Conservation (phyloP, 495 filamentous ascomycete species). For the Sphaerosporella brunnea region DNA sequence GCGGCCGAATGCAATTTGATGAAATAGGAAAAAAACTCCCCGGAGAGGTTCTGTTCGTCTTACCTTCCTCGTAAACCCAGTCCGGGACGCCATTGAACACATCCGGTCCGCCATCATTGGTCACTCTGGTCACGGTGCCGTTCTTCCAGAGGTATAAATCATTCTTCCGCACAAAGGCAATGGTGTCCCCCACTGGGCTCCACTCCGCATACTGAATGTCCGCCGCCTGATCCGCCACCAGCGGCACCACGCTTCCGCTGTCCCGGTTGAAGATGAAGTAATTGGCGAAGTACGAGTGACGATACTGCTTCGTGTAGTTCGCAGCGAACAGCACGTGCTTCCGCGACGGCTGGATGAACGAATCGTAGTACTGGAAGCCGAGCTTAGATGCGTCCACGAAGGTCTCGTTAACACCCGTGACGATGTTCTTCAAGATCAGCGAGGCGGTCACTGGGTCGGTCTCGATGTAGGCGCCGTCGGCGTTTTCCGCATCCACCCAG, state of each 20-base stretch:
- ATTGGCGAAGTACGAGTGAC: slow-evolving; percentile 40
- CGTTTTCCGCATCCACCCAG: slow-evolving; percentile 33
- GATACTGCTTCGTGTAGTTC: slow-evolving; percentile 41
- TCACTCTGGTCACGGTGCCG: slow-evolving; percentile 34
- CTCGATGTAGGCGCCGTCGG: slow-evolving; percentile 33
- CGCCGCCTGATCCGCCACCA: slow-evolving; percentile 33
- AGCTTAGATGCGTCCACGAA: slow-evolving; percentile 30
- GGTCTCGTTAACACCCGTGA: slow-evolving; percentile 31
- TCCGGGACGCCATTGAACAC: slow-evolving; percentile 42
- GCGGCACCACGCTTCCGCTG: slow-evolving; percentile 29
- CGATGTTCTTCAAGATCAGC: slow-evolving; percentile 34
- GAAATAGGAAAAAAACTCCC: too few relatives aligned
- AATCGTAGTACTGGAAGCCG: slow-evolving; percentile 25
- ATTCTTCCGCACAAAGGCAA: slow-evolving; percentile 41
- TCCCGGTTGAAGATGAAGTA: slow-evolving; percentile 37
- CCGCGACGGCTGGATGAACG: slow-evolving; percentile 29
- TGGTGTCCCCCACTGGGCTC: slow-evolving; percentile 31
- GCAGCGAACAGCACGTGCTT: slow-evolving; percentile 35
- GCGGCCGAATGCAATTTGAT: too few relatives aligned
- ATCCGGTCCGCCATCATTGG: slow-evolving; percentile 36
- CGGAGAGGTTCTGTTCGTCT: too few relatives aligned
- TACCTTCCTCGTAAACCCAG: slow-evolving; percentile 46
- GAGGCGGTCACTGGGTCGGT: slow-evolving; percentile 26
- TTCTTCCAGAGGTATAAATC: slow-evolving; percentile 37
- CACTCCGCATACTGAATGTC: slow-evolving; percentile 42